Base-by-base conservation (phyloP, 495 filamentous ascomycete genomes). In the Aspergillus ellipticus region DNA sequence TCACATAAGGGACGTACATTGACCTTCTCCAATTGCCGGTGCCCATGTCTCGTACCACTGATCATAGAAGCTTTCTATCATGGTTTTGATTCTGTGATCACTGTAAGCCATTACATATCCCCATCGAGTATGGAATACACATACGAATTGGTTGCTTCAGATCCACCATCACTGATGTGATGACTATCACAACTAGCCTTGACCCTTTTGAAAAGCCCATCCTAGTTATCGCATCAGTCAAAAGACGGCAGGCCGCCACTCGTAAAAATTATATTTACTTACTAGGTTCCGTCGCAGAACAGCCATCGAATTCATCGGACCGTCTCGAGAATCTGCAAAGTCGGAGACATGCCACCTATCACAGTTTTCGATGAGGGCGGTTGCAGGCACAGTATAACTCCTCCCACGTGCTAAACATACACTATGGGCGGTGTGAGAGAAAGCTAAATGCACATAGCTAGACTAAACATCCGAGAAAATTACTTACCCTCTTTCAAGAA, bases 391-490 rank as follows among this genome's bases (percentile, higher is more conserved):
- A 0, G 83, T 85, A 58, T 85, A 89, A 58, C 75, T 84, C 67
- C 86, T 75, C 22, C 86, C 86, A 47, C 85, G 79, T 0, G 86
- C 86, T 37, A 89, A 67, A 53, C 86, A 88, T 54, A 88, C 85
- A 20, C 84, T 87, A 10, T 3, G 13, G 28, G 13, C 7, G 1
- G 2, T 28, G 6, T 48, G 16, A 48, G 24, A 28, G 0, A 16
- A 13, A 7, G 11, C 22, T 13, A 48, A 50, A 49, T 41, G 5
- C 16, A 4, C 22, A 71, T 35, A 67, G 53, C 17, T 28, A 26
- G 37, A 17, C 8, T 35, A 54, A 17, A 7, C 9, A 2, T n/a
- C 9, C 5, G 21, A 2, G 7, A 2, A 16, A 7, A 48, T 24
- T 59, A 21, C 66, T 60, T 68, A 85, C 83, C 85, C 85, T 70